A percentile compares a stretch with the other conserved stretches of the same genome.
These are phyloP conservation scores for Colletotrichum incanum DNA, from an alignment of 2,329 filamentous ascomycete species.

Conservation along the genomic window DNA sequence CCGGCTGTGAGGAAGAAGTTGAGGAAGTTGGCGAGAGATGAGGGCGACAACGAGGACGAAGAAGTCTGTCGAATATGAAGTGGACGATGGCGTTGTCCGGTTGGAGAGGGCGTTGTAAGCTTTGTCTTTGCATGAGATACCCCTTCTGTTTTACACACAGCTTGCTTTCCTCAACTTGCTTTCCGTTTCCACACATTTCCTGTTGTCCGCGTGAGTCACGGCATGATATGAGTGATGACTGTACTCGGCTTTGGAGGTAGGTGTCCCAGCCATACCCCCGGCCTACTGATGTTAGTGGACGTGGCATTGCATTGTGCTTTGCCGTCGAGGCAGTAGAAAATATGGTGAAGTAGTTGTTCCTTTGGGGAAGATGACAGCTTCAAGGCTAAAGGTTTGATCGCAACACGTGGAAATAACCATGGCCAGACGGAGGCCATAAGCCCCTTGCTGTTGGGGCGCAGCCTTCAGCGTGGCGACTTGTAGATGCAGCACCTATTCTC, in stretches of 20 bases:
- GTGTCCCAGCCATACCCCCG: not conserved
- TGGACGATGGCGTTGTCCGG: not conserved
- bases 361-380: no score
- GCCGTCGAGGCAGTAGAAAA: no score
- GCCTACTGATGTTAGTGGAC: not conserved
- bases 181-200: not conserved
- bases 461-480: no score
- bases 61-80: not conserved
- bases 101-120: conserved; percentile 13
- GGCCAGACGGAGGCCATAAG: no score
- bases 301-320: not conserved
- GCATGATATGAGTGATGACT: not conserved
- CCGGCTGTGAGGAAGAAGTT: conserved; percentile 60
- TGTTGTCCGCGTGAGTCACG: not conserved
- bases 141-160: conserved; percentile 3
- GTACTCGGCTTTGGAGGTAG: not conserved
- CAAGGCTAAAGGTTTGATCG: no score
- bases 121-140: conserved; percentile 34
- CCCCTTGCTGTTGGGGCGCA: no score
- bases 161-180: not conserved
- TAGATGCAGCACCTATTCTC: no score
- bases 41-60: conserved; percentile 46
- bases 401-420: no score
- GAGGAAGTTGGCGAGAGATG: conserved; percentile 57
- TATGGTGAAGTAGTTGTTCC: no score